phyloP scores from a whole-genome alignment of 192 early-diverging fungal genomes.

The Rhizophagus sp. region DNA sequence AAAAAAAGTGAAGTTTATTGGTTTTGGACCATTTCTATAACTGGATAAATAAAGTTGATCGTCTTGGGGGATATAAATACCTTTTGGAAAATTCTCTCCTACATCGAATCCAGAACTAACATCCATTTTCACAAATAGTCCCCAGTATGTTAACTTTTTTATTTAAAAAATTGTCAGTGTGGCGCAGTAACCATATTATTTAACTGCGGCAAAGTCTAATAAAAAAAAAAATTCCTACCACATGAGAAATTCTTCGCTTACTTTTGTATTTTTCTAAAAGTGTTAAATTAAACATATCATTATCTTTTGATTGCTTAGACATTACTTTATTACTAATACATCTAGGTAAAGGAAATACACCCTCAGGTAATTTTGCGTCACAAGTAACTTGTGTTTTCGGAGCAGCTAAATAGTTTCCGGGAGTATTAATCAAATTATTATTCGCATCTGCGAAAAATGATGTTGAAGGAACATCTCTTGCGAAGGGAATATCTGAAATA shows the following conservation, averaged over 20 bases:
- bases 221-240: background rate
- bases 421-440: background rate
- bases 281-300: background rate
- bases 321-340: background rate
- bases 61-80: background rate
- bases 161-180: background rate
- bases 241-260: conserved; percentile 1
- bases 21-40: background rate
- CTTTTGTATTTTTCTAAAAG: background rate
- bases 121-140: background rate
- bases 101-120: background rate
- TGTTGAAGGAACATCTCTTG: background rate
- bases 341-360: background rate
- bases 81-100: background rate
- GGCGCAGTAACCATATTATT: background rate
- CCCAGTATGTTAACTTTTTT: background rate
- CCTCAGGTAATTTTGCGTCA: background rate
- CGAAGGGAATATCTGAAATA: background rate
- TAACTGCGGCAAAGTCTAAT: background rate
- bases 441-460: background rate
- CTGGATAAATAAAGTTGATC: background rate
- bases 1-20: background rate
- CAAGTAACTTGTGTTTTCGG: background rate
- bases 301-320: background rate
- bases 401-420: background rate